phyloP scores from a whole-genome alignment of 2,329 filamentous ascomycete species.

The Diaporthe sp. region DNA sequence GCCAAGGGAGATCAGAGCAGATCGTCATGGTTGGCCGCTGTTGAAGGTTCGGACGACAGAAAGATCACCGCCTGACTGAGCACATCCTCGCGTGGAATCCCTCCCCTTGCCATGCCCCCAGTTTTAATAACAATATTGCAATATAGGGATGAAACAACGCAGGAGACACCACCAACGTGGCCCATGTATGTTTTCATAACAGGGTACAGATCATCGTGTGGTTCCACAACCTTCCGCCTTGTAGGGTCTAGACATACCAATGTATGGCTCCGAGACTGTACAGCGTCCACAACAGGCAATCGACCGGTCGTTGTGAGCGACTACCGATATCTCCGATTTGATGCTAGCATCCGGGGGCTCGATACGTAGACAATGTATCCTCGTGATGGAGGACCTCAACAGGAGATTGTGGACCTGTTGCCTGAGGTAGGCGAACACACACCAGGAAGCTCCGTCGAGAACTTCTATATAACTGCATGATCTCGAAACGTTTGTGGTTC shows the following conservation, averaged over 20 bases:
- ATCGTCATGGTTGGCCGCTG: conserved; percentile 28
- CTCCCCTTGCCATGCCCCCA: conserved; percentile 13
- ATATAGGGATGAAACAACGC: conserved; percentile 25
- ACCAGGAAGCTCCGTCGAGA: background rate
- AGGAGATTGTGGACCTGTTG: conserved; percentile 3
- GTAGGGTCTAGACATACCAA: conserved; percentile 14
- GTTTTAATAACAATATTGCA: conserved; percentile 22
- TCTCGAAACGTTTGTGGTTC: background rate
- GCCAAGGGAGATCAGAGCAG: conserved; percentile 14
- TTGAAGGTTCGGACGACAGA: conserved; percentile 26
- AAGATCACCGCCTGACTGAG: conserved; percentile 8
- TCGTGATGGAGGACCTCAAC: background rate
- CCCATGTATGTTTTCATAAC: background rate
- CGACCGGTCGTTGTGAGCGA: background rate
- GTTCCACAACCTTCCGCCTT: conserved; percentile 10
- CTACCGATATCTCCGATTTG: conserved; percentile 5
- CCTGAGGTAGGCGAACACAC: background rate
- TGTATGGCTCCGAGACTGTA: background rate
- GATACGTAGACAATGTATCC: background rate
- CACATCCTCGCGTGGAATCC: conserved; percentile 4
- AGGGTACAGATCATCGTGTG: conserved; percentile 7
- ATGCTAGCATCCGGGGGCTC: background rate
- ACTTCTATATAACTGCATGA: conserved; percentile 15
- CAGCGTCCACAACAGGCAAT: background rate
- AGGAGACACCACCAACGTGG: conserved; percentile 7